Evolutionary conservation across 2,329 filamentous ascomycete genomes (phyloP).

Genomic region (Penicillium sp.): DNA sequence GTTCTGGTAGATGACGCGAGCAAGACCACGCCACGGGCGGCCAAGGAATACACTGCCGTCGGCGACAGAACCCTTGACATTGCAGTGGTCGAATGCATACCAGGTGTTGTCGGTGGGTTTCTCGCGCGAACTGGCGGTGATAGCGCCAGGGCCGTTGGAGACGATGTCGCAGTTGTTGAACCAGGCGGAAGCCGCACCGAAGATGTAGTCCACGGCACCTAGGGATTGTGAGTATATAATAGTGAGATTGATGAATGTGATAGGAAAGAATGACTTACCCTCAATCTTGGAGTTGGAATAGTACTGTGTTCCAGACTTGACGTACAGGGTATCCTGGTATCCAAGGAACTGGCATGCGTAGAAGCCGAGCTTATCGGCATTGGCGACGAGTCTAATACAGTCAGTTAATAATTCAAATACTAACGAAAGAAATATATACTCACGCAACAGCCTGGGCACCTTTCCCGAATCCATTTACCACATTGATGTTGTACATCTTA

Average conservation of each 20-base stretch:
- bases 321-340: slow-evolving; percentile 39
- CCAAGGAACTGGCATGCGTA: slow-evolving; percentile 36
- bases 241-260: background rate
- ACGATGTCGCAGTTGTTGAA: slow-evolving; percentile 34
- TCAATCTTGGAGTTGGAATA: slow-evolving; percentile 35
- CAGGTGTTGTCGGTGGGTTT: slow-evolving; percentile 24
- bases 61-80: slow-evolving; percentile 21
- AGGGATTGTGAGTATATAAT: background rate
- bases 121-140: slow-evolving; percentile 34
- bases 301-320: slow-evolving; percentile 34
- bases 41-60: slow-evolving; percentile 32
- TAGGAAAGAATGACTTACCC: slow-evolving; percentile 13
- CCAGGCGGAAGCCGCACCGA: slow-evolving; percentile 33
- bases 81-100: slow-evolving; percentile 35
- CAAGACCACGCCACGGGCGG: slow-evolving; percentile 35
- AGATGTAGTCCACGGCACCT: slow-evolving; percentile 39
- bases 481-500: slow-evolving; percentile 38
- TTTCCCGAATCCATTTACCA: slow-evolving; percentile 35
- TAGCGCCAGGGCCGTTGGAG: slow-evolving; percentile 31
- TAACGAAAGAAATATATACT: background rate
- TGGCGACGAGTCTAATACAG: slow-evolving; percentile 23
- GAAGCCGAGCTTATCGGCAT: slow-evolving; percentile 33
- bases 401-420: background rate
- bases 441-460: slow-evolving; percentile 37
- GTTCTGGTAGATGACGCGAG: slow-evolving; percentile 37